Evolutionary conservation across 805 yeast genomes (phyloP).

Genomic region (Isabelozyma pseudorhagii): DNA sequence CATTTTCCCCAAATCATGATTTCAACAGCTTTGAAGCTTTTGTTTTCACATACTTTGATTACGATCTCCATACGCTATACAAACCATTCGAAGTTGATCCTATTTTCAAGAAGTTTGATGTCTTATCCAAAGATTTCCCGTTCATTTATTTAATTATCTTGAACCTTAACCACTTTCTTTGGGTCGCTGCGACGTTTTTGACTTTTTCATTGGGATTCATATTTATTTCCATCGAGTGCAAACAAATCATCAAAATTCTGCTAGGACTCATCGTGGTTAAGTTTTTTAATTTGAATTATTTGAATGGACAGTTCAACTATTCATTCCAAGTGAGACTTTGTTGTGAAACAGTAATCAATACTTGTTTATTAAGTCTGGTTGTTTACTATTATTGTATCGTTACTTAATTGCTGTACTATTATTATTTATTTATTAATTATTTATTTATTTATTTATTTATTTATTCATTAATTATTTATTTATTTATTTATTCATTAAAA

Average conservation of each 20-base stretch:
- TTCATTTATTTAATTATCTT: slow-evolving; percentile 1
- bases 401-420: neutral
- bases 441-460: too few relatives aligned
- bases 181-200: slow-evolving; percentile 14
- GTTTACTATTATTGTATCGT: neutral
- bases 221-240: neutral
- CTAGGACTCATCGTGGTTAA: slow-evolving; percentile 6
- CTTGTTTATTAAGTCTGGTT: neutral
- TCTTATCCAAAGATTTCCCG: slow-evolving; percentile 12
- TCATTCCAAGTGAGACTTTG: neutral
- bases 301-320: slow-evolving; percentile 3
- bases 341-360: neutral
- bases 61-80: slow-evolving; percentile 15
- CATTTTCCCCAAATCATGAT: neutral
- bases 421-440: too few relatives aligned
- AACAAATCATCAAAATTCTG: slow-evolving; percentile 2
- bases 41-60: slow-evolving; percentile 18
- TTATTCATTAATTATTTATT: too few relatives aligned
- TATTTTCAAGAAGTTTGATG: slow-evolving; percentile 18
- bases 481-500: too few relatives aligned
- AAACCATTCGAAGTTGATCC: slow-evolving; percentile 19
- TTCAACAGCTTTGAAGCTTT: slow-evolving; percentile 8
- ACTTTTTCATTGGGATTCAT: slow-evolving; percentile 7
- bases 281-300: slow-evolving; percentile 19
- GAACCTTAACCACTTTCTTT: slow-evolving; percentile 12